Percentiles rank a stretch among this genome's conserved stretches.
Conservation (phyloP, 2,329 filamentous ascomycete genomes). For the Sclerotinia nivalis region DNA sequence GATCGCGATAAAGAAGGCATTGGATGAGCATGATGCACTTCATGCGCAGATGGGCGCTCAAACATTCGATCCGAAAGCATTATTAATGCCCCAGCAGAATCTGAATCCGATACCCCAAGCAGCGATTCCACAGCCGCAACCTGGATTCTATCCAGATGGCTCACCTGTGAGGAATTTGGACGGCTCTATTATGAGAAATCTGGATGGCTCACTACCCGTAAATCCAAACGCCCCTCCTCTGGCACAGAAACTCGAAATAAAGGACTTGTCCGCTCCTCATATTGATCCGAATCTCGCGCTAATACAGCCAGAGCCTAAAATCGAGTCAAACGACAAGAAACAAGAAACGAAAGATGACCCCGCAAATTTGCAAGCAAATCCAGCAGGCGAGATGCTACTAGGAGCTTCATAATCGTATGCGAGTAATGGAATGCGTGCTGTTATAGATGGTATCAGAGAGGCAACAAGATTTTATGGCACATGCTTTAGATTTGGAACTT, state of each 20-base stretch:
- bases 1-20: conserved; percentile 35
- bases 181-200: conserved; percentile 4
- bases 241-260: conserved; percentile 3
- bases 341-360: background rate
- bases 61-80: background rate
- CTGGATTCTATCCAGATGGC: conserved; percentile 11
- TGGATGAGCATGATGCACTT: conserved; percentile 25
- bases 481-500: background rate
- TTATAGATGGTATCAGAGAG: background rate
- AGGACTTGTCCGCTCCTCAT: background rate
- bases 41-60: conserved; percentile 21
- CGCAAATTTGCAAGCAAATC: background rate
- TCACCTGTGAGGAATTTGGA: conserved; percentile 8
- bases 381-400: background rate
- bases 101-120: conserved; percentile 5
- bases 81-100: conserved; percentile 2
- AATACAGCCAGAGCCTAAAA: background rate
- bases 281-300: background rate
- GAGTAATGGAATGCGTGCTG: background rate
- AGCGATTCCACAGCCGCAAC: background rate
- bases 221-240: conserved; percentile 8
- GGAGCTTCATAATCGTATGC: background rate
- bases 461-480: background rate
- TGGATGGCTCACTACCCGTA: conserved; percentile 9
- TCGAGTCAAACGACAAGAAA: background rate